Evolutionary conservation across 2,329 filamentous ascomycete species (phyloP).

Genomic region (Sclerotinia glacialis): DNA sequence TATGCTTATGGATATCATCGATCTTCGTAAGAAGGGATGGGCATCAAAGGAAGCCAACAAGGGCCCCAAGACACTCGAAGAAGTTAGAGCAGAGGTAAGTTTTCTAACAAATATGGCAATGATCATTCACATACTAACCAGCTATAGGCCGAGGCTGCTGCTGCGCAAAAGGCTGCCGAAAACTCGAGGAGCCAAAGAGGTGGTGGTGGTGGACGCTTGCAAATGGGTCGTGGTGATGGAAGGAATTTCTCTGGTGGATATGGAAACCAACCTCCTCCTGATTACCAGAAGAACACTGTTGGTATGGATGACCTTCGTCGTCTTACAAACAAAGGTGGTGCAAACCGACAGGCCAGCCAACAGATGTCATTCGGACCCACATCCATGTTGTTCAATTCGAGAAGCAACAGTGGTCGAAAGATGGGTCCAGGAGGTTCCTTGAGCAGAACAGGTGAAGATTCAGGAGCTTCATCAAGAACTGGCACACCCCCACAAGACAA

Average conservation of each 20-base stretch:
- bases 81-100: slow-evolving; percentile 77
- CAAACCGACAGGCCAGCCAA: slow-evolving; percentile 59
- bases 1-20: slow-evolving; percentile 94
- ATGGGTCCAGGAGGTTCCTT: slow-evolving; percentile 73
- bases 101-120: slow-evolving; percentile 3
- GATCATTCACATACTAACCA: slow-evolving; percentile 33
- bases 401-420: slow-evolving; percentile 84
- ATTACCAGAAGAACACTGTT: slow-evolving; percentile 74
- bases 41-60: slow-evolving; percentile 85
- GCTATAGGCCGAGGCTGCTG: slow-evolving; percentile 63
- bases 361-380: slow-evolving; percentile 71
- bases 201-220: slow-evolving; percentile 64
- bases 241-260: slow-evolving; percentile 76
- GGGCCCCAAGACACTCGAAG: slow-evolving; percentile 92
- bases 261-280: slow-evolving; percentile 66
- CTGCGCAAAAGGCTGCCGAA: slow-evolving; percentile 79
- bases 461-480: slow-evolving; percentile 81
- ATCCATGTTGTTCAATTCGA: slow-evolving; percentile 84
- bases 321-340: slow-evolving; percentile 61
- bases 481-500: slow-evolving; percentile 79
- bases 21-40: slow-evolving; percentile 78
- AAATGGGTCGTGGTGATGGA: slow-evolving; percentile 79
- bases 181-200: slow-evolving; percentile 59
- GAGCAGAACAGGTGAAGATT: slow-evolving; percentile 76
- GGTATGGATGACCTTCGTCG: slow-evolving; percentile 88